A percentile compares a stretch with the other conserved stretches of the same genome.
These are phyloP conservation scores for Escallonia rubra DNA, from an alignment of 129 eudicot species.

Conservation along the genomic window DNA sequence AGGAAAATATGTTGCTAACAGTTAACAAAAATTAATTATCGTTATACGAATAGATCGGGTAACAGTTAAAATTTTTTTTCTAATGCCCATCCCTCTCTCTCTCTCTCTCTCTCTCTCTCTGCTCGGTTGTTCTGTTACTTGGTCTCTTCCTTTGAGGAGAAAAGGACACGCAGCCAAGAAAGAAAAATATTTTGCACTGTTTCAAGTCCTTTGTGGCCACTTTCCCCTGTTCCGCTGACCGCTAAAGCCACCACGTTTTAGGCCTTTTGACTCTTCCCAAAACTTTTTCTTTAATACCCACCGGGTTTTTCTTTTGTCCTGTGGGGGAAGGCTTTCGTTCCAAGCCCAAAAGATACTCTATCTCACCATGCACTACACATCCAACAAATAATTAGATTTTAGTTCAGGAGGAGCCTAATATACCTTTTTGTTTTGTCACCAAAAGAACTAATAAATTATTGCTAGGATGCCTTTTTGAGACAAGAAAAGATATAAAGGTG, in stretches of 20 bases:
- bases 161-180: background rate
- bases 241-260: background rate
- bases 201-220: background rate
- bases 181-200: background rate
- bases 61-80: too few relatives aligned
- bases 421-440: too few relatives aligned
- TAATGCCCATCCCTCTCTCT: background rate
- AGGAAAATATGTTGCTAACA: too few relatives aligned
- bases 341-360: background rate
- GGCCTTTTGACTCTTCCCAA: slow-evolving; percentile 1
- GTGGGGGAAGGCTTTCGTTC: background rate
- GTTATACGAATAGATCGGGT: too few relatives aligned
- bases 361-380: too few relatives aligned
- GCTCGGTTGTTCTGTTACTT: background rate
- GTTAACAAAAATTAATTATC: too few relatives aligned
- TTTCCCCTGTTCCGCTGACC: background rate
- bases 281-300: background rate
- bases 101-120: background rate
- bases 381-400: too few relatives aligned
- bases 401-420: too few relatives aligned
- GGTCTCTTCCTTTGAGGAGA: background rate
- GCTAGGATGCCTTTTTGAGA: too few relatives aligned
- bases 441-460: too few relatives aligned
- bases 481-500: too few relatives aligned
- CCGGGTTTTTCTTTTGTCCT: background rate